phyloP scores from a whole-genome alignment of 306 rosid genomes.

The Corylus avellana region DNA sequence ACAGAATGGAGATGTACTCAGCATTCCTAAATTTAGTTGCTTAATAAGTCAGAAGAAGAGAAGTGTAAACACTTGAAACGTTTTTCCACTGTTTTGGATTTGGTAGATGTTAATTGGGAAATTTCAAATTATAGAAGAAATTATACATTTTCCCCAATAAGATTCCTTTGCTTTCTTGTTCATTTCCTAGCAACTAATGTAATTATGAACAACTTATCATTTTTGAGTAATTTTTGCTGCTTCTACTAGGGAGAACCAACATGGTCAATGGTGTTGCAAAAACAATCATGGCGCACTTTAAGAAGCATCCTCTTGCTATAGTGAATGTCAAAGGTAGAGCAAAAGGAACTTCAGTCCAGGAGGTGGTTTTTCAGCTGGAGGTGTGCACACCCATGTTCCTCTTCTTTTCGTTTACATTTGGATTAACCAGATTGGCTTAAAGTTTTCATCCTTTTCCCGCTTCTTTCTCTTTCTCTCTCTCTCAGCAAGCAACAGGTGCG shows the following conservation, averaged over 20 bases:
- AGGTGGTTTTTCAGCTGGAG: conserved; percentile 78
- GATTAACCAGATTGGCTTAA: conserved; percentile 22
- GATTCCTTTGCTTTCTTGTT: conserved; percentile 3
- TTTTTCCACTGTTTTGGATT: background rate
- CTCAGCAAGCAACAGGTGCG: conserved; percentile 83
- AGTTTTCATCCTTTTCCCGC: conserved; percentile 10
- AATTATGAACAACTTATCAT: conserved; percentile 10
- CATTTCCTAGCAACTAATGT: conserved; percentile 7
- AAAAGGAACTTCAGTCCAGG: conserved; percentile 84
- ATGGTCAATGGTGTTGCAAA: conserved; percentile 71
- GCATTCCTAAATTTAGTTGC: background rate
- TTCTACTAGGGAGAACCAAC: conserved; percentile 71
- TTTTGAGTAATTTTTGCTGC: conserved; percentile 7
- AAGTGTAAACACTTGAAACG: background rate
- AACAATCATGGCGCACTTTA: conserved; percentile 65
- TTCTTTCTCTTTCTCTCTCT: background rate
- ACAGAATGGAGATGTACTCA: background rate
- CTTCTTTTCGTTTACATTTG: conserved; percentile 1
- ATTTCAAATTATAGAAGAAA: conserved; percentile 2
- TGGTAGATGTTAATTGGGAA: background rate
- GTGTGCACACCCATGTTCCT: conserved; percentile 38
- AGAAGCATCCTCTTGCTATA: conserved; percentile 75
- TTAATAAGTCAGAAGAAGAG: background rate
- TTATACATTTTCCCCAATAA: conserved; percentile 6
- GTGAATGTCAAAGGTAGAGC: conserved; percentile 90